Evolutionary conservation across 805 yeast species (phyloP), one percentile per base, ranked within the genome.

Genomic region (Naumovozyma castellii): DNA sequence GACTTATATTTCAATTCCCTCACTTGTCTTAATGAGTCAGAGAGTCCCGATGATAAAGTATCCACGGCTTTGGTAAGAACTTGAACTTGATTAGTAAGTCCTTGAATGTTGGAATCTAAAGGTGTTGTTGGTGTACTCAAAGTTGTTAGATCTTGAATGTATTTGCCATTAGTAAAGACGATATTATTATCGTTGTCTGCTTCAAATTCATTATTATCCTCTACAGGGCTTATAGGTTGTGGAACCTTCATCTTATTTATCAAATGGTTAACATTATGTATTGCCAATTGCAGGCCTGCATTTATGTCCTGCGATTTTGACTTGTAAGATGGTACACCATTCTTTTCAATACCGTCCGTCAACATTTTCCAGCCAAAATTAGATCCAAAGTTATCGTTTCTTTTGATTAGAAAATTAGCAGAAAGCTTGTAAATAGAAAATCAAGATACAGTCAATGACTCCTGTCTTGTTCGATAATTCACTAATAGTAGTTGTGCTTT

Each of bases 1-100:
- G 64, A 49, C 38, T 54, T 62, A 20, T 63, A 45, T 32, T 55
- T 62, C 29, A 56, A 50, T 37, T 61, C 14, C 32, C 15, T 29
- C 14, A 29, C 5, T n/a, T 29, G 14, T 5, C 15, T 13, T 14
- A 29, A 12, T n/a, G 32, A 29, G 8, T 29, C 15, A 5, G 32
- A 8, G 5, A 29, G 13, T 5, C 14, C 13, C 8, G 5, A 9
- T 8, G 15, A 5, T n/a, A 29, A 29, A 29, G 14, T 9, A 29
- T 29, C 27, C 6, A 22, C 27, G 9, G 6, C 27, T 10, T 22
- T 22, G 27, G 6, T 22, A 22, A 22, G 27, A 10, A 22, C 10
- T 10, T 22, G 27, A 6, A 22, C 27, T 10, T 22, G 27, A 22
- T 6, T 22, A 22, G 27, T 22, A 6, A 22, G 27, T 22, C 27